Evolutionary conservation across 2,329 filamentous ascomycete species (phyloP).

Genomic region (Nothopassalora personata): DNA sequence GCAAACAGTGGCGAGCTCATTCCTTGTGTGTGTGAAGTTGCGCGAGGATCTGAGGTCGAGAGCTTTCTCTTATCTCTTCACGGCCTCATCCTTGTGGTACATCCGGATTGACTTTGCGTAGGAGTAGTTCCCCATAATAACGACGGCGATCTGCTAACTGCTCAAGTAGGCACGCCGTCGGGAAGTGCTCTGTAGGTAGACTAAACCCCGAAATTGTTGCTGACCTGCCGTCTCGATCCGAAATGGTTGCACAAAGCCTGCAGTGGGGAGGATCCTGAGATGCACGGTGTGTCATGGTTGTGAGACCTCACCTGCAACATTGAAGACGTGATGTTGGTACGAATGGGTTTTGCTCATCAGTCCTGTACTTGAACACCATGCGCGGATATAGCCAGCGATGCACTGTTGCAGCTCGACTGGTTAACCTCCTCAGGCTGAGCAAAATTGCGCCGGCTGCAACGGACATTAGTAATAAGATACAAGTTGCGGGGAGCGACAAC

Average conservation of each 20-base stretch:
- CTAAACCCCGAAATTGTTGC: not conserved
- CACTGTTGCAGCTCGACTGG: not conserved
- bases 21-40: slow-evolving; percentile 44
- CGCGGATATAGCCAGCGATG: too few relatives aligned
- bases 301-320: not conserved
- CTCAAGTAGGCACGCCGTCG: too few relatives aligned
- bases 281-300: not conserved
- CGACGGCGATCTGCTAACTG: not conserved
- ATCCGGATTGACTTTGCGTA: not conserved
- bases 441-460: not conserved
- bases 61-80: not conserved
- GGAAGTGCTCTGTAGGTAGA: too few relatives aligned
- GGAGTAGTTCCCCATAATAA: not conserved
- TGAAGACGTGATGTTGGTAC: not conserved
- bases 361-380: too few relatives aligned
- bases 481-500: not conserved
- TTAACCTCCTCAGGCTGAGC: not conserved
- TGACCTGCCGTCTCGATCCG: not conserved
- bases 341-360: not conserved
- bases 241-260: not conserved
- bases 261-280: too few relatives aligned
- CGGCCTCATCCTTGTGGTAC: not conserved
- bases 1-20: slow-evolving; percentile 35
- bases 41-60: not conserved
- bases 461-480: not conserved